Evolutionary conservation across 495 filamentous ascomycete genomes (phyloP).

Genomic region (Penicillium paxilli): DNA sequence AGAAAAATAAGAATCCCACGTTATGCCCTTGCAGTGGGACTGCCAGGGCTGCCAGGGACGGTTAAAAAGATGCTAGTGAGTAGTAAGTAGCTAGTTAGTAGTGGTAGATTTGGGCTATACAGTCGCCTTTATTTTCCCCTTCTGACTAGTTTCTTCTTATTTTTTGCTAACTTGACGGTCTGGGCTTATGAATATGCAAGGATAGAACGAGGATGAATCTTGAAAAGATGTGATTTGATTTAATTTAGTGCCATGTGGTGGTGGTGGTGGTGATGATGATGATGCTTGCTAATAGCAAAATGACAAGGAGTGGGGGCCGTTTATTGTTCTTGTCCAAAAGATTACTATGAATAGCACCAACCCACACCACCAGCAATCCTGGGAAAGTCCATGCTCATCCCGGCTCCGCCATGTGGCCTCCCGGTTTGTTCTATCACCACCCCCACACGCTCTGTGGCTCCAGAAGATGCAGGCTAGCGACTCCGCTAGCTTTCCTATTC

Average conservation of each 20-base stretch:
- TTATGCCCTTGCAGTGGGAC: conserved; percentile 19
- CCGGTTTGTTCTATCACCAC: background rate
- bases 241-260: background rate
- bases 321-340: background rate
- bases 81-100: no score
- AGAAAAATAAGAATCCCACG: conserved; percentile 32
- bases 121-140: background rate
- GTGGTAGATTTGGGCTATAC: background rate
- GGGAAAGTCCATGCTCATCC: no score
- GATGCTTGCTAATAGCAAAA: background rate
- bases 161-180: background rate
- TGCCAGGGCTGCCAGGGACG: background rate
- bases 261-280: no score
- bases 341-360: background rate
- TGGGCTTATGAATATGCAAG: background rate
- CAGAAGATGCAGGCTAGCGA: background rate
- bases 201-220: background rate
- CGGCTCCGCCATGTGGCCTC: background rate
- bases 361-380: no score
- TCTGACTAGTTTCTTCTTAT: background rate
- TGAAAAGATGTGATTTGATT: no score
- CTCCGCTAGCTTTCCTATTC: background rate
- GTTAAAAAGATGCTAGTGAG: background rate
- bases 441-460: background rate
- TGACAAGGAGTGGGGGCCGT: background rate